Evolutionary conservation across 2,329 filamentous ascomycete species (phyloP), one percentile per base, ranked within the genome.

Genomic region (Periconia sp.): DNA sequence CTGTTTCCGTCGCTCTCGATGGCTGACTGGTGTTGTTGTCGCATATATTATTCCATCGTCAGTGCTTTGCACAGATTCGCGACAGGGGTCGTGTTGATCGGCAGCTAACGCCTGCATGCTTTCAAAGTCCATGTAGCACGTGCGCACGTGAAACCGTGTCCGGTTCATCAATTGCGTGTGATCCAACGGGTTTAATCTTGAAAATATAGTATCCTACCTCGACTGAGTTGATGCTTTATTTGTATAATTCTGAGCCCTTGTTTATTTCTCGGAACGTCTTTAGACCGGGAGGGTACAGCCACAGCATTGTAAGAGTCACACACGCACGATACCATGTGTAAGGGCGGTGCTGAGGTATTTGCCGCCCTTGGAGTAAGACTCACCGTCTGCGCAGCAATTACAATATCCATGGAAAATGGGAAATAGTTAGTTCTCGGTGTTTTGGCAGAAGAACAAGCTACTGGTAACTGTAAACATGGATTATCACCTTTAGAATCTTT

Each of bases 141-240:
- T 73, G 69, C 61, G 61, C 67, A 70, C 70, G 69, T 70, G 70
- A 54, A 27, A 35, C 33, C 66, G 69, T 61, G 70, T 64, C 60
- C 23, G 55, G 41, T 66, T 66, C 70, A 27, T 3, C 5, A 3
- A 27, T 27, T 3, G 3, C 5, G 23, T 27, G 23, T 27, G n/a
- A n/a, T 27, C 23, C 23, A 8, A 8, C 23, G 8, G 23, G 8
- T 8, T 27, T 5, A 27, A 27, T 27, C 8, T 3, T 3, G 23
- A 27, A 3, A 27, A 27, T 27, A 8, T 27, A 8, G 23, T 3
- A 27, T 27, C 23, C 8, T 27, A 27, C 8, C 5, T 27, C 3
- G 23, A 27, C 8, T 27, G 8, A 27, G 5, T 27, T 27, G 23
- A 8, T 3, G 23, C 5, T 8, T 27, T 27, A 27, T 27, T 27